Conservation (phyloP, 2,329 filamentous ascomycete genomes). For the Colletotrichum coccodes region DNA sequence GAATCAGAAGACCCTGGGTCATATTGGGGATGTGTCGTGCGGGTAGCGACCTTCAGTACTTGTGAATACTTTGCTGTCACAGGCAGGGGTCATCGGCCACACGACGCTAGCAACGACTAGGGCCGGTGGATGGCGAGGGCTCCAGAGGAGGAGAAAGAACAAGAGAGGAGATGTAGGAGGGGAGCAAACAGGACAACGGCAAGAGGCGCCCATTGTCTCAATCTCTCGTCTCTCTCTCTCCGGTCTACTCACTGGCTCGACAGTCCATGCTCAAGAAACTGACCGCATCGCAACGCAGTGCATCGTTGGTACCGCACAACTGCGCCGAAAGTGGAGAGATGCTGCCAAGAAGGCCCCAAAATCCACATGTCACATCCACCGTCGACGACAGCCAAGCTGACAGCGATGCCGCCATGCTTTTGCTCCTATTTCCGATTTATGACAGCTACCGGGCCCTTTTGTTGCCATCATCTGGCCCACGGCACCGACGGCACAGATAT, state of each 20-base stretch:
- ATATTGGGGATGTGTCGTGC: conserved; percentile 18
- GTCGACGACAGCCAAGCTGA: conserved; percentile 18
- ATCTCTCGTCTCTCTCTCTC: background rate
- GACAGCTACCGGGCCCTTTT: background rate
- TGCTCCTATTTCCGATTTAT: conserved; percentile 5
- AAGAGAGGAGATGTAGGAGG: background rate
- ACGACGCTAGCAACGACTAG: conserved; percentile 31
- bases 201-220: conserved; percentile 3
- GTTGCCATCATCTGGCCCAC: conserved; percentile 14
- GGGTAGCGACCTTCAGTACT: conserved; percentile 18
- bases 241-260: background rate
- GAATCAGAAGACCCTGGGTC: conserved; percentile 12
- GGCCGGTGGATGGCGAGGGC: conserved; percentile 16
- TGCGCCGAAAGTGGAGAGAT: conserved; percentile 14
- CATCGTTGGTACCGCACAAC: background rate
- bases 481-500: conserved; percentile 11
- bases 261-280: background rate
- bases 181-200: conserved; percentile 1
- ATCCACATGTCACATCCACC: conserved; percentile 24
- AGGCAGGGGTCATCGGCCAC: conserved; percentile 6
- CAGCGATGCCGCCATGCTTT: conserved; percentile 4
- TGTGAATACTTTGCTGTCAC: conserved; percentile 13
- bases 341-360: conserved; percentile 13
- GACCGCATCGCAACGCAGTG: background rate
- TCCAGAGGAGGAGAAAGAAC: background rate